These are phyloP conservation scores for Psilocybe mexicana DNA, from an alignment of 1,284 basidiomycete genomes.

Conservation along the genomic window DNA sequence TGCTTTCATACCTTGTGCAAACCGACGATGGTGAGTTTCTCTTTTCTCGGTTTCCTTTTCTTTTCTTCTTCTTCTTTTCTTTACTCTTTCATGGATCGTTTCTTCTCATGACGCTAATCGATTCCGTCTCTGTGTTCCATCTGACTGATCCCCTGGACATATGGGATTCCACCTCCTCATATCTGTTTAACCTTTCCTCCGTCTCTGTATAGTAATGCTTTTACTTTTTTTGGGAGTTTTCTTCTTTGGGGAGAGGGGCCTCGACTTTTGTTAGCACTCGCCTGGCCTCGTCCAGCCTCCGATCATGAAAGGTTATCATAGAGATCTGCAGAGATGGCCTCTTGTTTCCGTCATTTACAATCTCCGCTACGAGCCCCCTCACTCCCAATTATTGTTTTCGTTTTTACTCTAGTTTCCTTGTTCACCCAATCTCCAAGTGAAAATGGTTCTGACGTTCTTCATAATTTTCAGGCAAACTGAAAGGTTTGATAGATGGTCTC, in stretches of 20 bases:
- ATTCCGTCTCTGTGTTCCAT: background rate
- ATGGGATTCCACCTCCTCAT: background rate
- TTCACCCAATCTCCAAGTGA: background rate
- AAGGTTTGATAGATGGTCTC: background rate
- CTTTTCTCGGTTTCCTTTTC: background rate
- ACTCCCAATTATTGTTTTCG: too few species aligned
- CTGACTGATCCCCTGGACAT: background rate
- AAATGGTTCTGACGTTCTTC: background rate
- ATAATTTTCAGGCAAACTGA: slow-evolving; percentile 5
- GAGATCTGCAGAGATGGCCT: background rate
- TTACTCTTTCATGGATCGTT: slow-evolving; percentile 1
- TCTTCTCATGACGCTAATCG: background rate
- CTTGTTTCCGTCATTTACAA: background rate
- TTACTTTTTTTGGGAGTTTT: background rate
- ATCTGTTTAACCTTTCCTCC: background rate
- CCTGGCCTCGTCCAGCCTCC: background rate
- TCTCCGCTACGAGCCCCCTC: too few species aligned
- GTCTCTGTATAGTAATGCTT: background rate
- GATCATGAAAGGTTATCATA: background rate
- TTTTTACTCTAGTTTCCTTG: background rate
- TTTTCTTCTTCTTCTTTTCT: slow-evolving; percentile 8
- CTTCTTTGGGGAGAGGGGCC: background rate
- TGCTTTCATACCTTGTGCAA: slow-evolving; percentile 81
- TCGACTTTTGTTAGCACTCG: background rate
- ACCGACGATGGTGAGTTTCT: slow-evolving; percentile 53